These are phyloP conservation scores for Waltiozyma sp. DNA, from an alignment of 1,139 yeast species.

Conservation along the genomic window DNA sequence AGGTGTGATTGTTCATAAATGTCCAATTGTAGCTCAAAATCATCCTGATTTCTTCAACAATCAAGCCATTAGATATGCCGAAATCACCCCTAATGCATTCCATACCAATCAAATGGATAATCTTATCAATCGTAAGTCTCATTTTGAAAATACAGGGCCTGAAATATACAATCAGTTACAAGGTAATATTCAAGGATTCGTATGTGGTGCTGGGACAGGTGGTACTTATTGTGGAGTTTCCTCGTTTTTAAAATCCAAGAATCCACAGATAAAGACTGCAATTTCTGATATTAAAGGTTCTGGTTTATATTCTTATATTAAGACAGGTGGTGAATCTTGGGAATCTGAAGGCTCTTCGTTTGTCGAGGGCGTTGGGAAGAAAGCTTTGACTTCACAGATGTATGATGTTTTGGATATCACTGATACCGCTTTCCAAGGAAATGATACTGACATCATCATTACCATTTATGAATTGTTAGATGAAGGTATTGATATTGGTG, in stretches of 20 bases:
- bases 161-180: constrained; percentile 16
- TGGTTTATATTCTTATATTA: constrained; percentile 13
- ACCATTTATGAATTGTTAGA: constrained; percentile 12
- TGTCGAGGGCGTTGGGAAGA: constrained; percentile 17
- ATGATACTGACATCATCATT: constrained; percentile 10
- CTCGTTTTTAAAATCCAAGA: constrained; percentile 8
- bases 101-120: constrained; percentile 16
- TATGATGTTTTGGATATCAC: constrained; percentile 8
- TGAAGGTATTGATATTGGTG: constrained; percentile 14
- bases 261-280: constrained; percentile 8
- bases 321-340: constrained; percentile 11
- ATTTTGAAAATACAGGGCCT: constrained; percentile 15
- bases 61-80: constrained; percentile 11
- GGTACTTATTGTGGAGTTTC: constrained; percentile 15
- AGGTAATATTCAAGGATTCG: constrained; percentile 14
- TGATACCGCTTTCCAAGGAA: constrained; percentile 10
- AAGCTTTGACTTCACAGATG: constrained; percentile 14
- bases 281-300: constrained; percentile 16
- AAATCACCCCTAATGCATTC: constrained; percentile 7
- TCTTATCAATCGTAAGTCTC: constrained; percentile 12
- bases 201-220: constrained; percentile 15
- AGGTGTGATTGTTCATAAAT: constrained; percentile 12
- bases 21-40: constrained; percentile 10
- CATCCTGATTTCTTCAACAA: constrained; percentile 14
- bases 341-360: constrained; percentile 15